A percentile compares a stretch with the other conserved stretches of the same genome.
Conservation (phyloP, 306 rosid genomes). For the Prunus mume region DNA sequence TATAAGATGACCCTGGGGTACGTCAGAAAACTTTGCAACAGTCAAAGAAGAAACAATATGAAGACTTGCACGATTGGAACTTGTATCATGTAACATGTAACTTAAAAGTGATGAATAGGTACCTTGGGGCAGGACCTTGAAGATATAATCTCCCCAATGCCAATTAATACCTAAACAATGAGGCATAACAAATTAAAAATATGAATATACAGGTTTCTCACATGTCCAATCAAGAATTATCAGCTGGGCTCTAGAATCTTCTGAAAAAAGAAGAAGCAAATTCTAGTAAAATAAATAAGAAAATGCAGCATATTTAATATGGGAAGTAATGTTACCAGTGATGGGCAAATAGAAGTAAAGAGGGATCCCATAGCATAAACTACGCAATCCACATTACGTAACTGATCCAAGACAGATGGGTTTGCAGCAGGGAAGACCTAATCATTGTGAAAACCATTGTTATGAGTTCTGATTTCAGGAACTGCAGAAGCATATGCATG, state of each 20-base stretch:
- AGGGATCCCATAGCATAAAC: slow-evolving; percentile 98
- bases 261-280: neutral
- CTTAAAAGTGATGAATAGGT: slow-evolving; percentile 19
- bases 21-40: neutral
- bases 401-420: slow-evolving; percentile 65
- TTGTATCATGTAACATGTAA: slow-evolving; percentile 13
- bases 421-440: slow-evolving; percentile 85
- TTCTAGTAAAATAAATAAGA: neutral
- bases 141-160: slow-evolving; percentile 84
- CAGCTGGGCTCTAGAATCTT: neutral
- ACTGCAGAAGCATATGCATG: slow-evolving; percentile 12
- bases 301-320: neutral
- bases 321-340: slow-evolving; percentile 61
- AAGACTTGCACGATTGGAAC: slow-evolving; percentile 10
- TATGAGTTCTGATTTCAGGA: slow-evolving; percentile 6
- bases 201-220: neutral
- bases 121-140: slow-evolving; percentile 94
- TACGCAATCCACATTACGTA: slow-evolving; percentile 70
- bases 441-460: slow-evolving; percentile 20
- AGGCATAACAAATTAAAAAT: neutral
- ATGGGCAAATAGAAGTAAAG: slow-evolving; percentile 88
- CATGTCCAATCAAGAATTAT: slow-evolving; percentile 1
- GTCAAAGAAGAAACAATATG: slow-evolving; percentile 14
- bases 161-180: slow-evolving; percentile 65
- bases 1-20: slow-evolving; percentile 3